Conservation (phyloP, 768 basidiomycete genomes). For the Pleurotus pulmonarius region DNA sequence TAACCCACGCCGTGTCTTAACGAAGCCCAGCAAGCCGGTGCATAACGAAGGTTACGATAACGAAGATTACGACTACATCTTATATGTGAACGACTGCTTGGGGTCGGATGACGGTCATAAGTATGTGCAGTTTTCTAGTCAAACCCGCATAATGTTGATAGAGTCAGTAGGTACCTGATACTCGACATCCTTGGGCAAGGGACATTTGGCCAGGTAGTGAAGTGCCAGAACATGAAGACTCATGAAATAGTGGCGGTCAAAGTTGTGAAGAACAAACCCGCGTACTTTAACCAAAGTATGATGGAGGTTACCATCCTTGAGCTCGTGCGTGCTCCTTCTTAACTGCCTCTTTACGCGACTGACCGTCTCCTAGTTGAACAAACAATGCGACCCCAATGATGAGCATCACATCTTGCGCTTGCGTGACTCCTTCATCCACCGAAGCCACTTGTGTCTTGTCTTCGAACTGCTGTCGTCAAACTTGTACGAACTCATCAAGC, state of each 20-base stretch:
- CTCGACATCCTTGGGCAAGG: constrained; percentile 98
- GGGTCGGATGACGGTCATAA: constrained; percentile 94
- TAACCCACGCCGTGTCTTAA: constrained; percentile 94
- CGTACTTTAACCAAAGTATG: constrained; percentile 99
- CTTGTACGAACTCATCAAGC: constrained; percentile 98
- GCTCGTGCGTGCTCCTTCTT: constrained; percentile 57
- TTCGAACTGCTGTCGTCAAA: constrained; percentile 97
- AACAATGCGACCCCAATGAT: constrained; percentile 88
- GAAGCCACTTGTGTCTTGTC: constrained; percentile 94
- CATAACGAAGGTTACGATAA: constrained; percentile 99
- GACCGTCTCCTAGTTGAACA: constrained; percentile 70
- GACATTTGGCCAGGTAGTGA: constrained; percentile 98
- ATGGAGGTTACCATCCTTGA: constrained; percentile 99
- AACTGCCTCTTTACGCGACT: constrained; percentile 2
- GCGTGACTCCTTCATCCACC: constrained; percentile 95
- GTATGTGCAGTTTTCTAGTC: constrained; percentile 42
- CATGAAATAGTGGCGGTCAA: constrained; percentile 99
- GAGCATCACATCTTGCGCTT: constrained; percentile 96
- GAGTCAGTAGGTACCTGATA: constrained; percentile 76
- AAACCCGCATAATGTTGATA: constrained; percentile 9
- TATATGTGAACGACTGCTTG: constrained; percentile 98
- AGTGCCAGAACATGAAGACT: constrained; percentile 99
- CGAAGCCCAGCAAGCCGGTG: constrained; percentile 93
- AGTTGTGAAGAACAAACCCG: constrained; percentile 99
- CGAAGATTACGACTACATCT: constrained; percentile 98